Base-by-base conservation (phyloP, 257 asterid species). In the Nicotiana tomentosiformis region DNA sequence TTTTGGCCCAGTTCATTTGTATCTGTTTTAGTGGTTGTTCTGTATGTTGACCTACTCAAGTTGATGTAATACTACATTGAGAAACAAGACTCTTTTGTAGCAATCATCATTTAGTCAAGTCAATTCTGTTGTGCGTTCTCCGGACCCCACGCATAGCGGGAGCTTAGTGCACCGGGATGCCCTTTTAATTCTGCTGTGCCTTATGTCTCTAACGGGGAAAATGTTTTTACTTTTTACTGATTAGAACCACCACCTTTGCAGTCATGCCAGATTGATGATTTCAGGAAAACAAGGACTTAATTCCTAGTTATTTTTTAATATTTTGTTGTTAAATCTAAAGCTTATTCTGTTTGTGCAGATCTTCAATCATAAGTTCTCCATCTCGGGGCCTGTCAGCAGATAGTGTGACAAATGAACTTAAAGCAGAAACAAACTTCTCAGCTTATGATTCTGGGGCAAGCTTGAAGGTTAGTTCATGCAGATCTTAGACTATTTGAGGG, bases 351-450 rank as follows among this genome's bases (percentile, higher is more conserved):
- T 51, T 78, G 64, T 86, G 81, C 91, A 94, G 98, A 87, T 93
- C 98, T 43, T 83, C 89, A 84, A 88, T 94, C n/a, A 86, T 90
- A 62, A 89, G 87, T 43, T 88, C 90, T 35, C 86, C 93, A 51
- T 82, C 87, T 37, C 84, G 84, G 82, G 93, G 89, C 66, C 85
- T 83, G 65, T 88, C 92, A 10, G 90, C 90, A 5, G 87, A 88
- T 55, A 61, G 68, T 17, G 58, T 78, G 32, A 56, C 61, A 60
- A 85, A 79, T 60, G 92, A 91, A 82, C 83, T 88, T 7, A 90
- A 85, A 86, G 65, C 77, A 77, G 93, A 90, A 83, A 35, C 85
- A 10, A 53, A 84, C 87, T 62, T 78, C 60, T 62, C 92, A 29
- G 85, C 90, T 43, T 69, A 58, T 80, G 85, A 77, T 57, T 84